Conservation (phyloP, 495 filamentous ascomycete genomes). For the Cenococcum geophilum region DNA sequence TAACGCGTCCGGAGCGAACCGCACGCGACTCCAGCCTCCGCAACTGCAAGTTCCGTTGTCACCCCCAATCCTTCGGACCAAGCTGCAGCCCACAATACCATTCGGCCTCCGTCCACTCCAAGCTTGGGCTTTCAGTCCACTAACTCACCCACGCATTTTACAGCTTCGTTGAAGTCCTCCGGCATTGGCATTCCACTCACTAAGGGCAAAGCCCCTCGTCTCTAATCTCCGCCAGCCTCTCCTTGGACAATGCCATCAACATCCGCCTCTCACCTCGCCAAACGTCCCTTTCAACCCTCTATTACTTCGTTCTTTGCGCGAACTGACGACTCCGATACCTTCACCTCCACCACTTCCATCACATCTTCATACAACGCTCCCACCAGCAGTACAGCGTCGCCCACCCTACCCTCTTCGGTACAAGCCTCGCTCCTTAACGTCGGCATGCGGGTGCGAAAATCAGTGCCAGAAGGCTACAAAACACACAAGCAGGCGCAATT, state of each 20-base stretch:
- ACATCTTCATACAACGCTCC: conserved; percentile 41
- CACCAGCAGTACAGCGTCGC: conserved; percentile 24
- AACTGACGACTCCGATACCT: conserved; percentile 15
- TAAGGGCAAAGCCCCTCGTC: not conserved
- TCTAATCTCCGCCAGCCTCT: not conserved
- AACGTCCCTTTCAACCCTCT: conserved; percentile 43
- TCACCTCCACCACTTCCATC: conserved; percentile 15
- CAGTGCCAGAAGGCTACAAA: conserved; percentile 87
- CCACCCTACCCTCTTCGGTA: conserved; percentile 53
- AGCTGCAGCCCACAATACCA: no score
- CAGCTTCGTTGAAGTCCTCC: no score
- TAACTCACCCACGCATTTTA: no score
- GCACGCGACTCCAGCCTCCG: no score
- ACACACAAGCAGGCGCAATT: conserved; percentile 45
- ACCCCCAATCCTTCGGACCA: no score
- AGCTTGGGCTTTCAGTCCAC: no score
- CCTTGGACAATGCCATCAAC: conserved; percentile 4
- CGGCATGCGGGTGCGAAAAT: conserved; percentile 89
- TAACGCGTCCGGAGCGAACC: no score
- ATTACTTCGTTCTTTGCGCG: conserved; percentile 40
- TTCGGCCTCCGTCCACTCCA: no score
- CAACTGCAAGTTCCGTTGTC: no score
- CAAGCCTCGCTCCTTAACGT: conserved; percentile 77
- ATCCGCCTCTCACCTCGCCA: conserved; percentile 31
- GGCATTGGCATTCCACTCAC: no score